Base-by-base conservation (phyloP, 1,284 basidiomycete species). In the Austropuccinia psidii region DNA sequence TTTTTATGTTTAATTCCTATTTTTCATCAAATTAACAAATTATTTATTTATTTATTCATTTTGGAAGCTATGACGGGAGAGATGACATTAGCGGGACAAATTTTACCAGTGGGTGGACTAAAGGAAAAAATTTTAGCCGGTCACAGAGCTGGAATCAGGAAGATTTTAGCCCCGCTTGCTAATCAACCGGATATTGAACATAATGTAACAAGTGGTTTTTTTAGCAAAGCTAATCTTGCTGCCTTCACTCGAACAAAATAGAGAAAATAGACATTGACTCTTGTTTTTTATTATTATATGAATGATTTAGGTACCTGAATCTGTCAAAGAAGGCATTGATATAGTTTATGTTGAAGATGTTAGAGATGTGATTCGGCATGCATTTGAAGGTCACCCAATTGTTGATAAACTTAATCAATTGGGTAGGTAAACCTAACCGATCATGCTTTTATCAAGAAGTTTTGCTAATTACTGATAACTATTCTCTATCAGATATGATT, bases 281-380 rank as follows among this genome's bases (percentile, higher is more conserved):
- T n/a, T n/a, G n/a, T n/a, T n/a, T n/a, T n/a, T n/a, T 43, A 6
- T 31, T 29, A 9, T 43, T 64, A 19, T 47, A 5, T 24, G 15
- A 43, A 4, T 0, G 33, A 9, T 39, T 24, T 72, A 78, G 78
- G 76, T 96, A 0, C 93, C 92, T 0, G 88, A 88, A 78, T 93
- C 91, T 78, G 93, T 96, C 76, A 96, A 96, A 85, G 88, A 87
- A 17, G 93, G 93, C 29, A 93, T 96, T 76, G 86, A 88, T 68
- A 92, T 97, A 77, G 90, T 95, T 74, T 96, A 91, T 79, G 93
- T 95, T 62, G 91, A 95, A 79, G 89, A 91, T 78, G 90, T 94
- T 66, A 85, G 85, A 76, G 90, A 95, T 82, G 92, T 96, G 2
- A 81, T 94, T 76, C 85, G 87, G 73, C 91, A 93, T 82, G 90